Percentiles rank a stretch among this genome's conserved stretches.
Evolutionary conservation across 1,284 basidiomycete genomes (phyloP).

Genomic region (Cryptococcus sp.): DNA sequence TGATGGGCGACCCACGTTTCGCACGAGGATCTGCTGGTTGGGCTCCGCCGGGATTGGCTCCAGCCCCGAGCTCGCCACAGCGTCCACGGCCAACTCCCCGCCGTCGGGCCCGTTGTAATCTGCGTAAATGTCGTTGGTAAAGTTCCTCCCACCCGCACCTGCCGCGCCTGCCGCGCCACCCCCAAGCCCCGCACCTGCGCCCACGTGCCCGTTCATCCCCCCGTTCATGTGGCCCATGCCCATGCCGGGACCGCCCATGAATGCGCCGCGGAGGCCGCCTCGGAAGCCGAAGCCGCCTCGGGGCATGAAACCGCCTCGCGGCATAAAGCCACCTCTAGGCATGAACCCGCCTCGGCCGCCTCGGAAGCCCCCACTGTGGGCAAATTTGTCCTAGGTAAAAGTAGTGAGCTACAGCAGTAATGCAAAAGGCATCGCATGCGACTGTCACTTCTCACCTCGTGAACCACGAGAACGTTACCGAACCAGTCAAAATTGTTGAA

Average conservation of each 20-base stretch:
- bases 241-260: constrained; percentile 52
- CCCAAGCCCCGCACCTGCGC: constrained; percentile 12
- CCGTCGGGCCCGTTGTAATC: constrained; percentile 52
- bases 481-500: constrained; percentile 95
- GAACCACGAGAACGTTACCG: constrained; percentile 84
- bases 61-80: constrained; percentile 30
- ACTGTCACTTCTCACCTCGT: constrained; percentile 64
- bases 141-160: constrained; percentile 42
- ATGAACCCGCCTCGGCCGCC: constrained; percentile 37
- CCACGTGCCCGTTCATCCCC: constrained; percentile 51
- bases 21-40: constrained; percentile 94
- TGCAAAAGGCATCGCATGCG: no score
- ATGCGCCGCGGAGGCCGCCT: constrained; percentile 54
- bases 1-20: constrained; percentile 88
- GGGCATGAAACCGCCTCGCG: constrained; percentile 45
- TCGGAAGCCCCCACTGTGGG: constrained; percentile 51
- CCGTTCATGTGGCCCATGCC: constrained; percentile 49
- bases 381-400: constrained; percentile 71
- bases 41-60: constrained; percentile 62
- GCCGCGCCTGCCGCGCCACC: constrained; percentile 42
- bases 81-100: constrained; percentile 28
- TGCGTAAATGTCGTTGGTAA: constrained; percentile 49
- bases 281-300: constrained; percentile 60
- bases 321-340: constrained; percentile 43
- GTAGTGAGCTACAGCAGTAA: constrained; percentile 11